Evolutionary conservation across 1,139 yeast species (phyloP).

Genomic region (Sugiyamaella sp.): DNA sequence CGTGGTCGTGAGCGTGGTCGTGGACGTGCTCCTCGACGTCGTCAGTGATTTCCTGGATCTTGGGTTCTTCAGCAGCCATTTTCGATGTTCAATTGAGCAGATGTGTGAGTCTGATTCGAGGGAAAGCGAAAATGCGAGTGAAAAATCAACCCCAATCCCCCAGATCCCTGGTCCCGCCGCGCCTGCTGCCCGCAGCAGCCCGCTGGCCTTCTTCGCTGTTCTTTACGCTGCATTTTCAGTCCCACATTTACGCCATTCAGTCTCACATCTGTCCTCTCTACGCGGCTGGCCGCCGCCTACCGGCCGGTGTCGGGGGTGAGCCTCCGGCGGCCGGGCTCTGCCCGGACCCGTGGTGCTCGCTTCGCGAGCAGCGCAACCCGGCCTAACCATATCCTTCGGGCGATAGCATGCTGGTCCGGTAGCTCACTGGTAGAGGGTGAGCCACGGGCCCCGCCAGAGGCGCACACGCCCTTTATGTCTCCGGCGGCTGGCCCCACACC

Average conservation of each 20-base stretch:
- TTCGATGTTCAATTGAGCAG: constrained; percentile 14
- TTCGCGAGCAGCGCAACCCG: no score
- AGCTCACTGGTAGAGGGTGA: no score
- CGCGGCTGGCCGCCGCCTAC: constrained; percentile 1
- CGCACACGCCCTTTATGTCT: no score
- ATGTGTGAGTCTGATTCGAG: not conserved
- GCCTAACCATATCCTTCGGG: no score
- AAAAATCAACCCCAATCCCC: not conserved
- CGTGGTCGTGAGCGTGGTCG: constrained; percentile 31
- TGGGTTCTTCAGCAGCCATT: constrained; percentile 36
- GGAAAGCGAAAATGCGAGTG: not conserved
- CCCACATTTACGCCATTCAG: constrained; percentile 13
- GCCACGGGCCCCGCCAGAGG: no score
- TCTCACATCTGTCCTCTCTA: not conserved
- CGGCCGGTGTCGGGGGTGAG: not conserved
- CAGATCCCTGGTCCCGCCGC: not conserved
- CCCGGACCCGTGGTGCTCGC: no score
- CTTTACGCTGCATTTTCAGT: constrained; percentile 12
- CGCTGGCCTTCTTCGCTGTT: not conserved
- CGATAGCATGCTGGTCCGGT: no score
- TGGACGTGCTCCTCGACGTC: constrained; percentile 32
- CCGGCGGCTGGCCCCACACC: no score
- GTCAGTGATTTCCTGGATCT: constrained; percentile 40
- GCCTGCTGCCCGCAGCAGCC: not conserved
- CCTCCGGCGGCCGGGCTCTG: not conserved